Percentiles rank a stretch among this genome's conserved stretches.
phyloP scores from a whole-genome alignment of 108 stramenopile species.

The Discostella stelligeroides region DNA sequence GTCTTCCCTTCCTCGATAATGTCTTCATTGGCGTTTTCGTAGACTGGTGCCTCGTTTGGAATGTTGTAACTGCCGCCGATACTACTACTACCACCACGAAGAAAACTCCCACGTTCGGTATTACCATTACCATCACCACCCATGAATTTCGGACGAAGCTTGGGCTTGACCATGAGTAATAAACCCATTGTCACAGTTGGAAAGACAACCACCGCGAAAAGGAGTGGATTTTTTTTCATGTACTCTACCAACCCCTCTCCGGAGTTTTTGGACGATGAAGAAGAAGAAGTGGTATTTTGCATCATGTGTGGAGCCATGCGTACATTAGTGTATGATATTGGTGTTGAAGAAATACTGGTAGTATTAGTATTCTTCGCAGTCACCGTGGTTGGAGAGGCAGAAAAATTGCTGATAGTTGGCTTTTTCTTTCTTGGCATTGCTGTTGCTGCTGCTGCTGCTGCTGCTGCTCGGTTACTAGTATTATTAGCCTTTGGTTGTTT shows the following conservation, averaged over 20 bases:
- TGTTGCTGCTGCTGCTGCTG: no score
- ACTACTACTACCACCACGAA: no score
- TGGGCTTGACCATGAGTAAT: background rate
- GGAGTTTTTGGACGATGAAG: background rate
- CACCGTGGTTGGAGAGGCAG: no score
- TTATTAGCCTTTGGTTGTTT: no score
- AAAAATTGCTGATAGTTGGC: no score
- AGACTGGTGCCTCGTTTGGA: slow-evolving; percentile 6
- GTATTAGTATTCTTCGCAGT: no score
- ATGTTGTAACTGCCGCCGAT: background rate
- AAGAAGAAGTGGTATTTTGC: no score
- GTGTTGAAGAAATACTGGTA: no score
- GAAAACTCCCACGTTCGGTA: background rate
- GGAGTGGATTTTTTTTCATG: background rate
- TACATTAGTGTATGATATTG: no score
- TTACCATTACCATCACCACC: background rate
- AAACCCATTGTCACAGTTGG: slow-evolving; percentile 11
- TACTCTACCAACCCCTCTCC: background rate
- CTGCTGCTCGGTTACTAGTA: no score
- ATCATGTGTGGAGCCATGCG: no score
- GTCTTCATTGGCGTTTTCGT: background rate
- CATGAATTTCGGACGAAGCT: background rate
- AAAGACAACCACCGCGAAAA: slow-evolving; percentile 1
- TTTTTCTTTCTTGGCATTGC: no score
- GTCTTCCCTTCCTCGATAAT: background rate